A percentile compares a stretch with the other conserved stretches of the same genome.
These are phyloP conservation scores for Torulaspora microellipsoides DNA, from an alignment of 805 yeast genomes.

Conservation along the genomic window DNA sequence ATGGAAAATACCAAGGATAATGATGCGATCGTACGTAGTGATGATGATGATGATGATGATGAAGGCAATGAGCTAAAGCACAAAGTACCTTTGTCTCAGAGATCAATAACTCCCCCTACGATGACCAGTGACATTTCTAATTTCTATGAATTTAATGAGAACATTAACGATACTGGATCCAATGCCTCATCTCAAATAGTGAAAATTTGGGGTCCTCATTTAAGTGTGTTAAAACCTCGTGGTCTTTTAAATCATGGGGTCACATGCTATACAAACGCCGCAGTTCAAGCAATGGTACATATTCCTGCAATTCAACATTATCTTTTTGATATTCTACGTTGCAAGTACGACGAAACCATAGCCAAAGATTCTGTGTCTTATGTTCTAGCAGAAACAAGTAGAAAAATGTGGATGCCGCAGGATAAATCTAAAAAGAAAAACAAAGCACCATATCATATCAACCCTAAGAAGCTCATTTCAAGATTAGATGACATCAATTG, in stretches of 20 bases:
- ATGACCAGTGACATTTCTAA: slow-evolving; percentile 49
- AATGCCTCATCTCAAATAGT: slow-evolving; percentile 52
- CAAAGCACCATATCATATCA: slow-evolving; percentile 41
- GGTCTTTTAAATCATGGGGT: slow-evolving; percentile 91
- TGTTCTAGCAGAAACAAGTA: slow-evolving; percentile 62
- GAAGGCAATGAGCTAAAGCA: slow-evolving; percentile 33
- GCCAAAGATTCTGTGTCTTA: slow-evolving; percentile 57
- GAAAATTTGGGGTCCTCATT: slow-evolving; percentile 66
- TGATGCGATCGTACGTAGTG: background rate
- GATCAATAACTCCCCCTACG: slow-evolving; percentile 11
- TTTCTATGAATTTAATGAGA: slow-evolving; percentile 59
- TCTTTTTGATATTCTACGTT: slow-evolving; percentile 56
- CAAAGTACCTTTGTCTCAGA: slow-evolving; percentile 17
- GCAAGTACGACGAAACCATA: slow-evolving; percentile 45
- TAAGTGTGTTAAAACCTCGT: slow-evolving; percentile 42
- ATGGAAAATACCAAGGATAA: slow-evolving; percentile 12
- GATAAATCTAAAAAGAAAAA: slow-evolving; percentile 33
- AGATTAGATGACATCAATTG: slow-evolving; percentile 82
- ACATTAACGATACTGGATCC: slow-evolving; percentile 57
- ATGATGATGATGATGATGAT: slow-evolving; percentile 25
- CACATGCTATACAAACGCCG: slow-evolving; percentile 94
- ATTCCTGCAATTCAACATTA: slow-evolving; percentile 89
- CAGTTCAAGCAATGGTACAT: slow-evolving; percentile 85
- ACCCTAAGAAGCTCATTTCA: slow-evolving; percentile 69
- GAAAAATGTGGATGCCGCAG: slow-evolving; percentile 63